Conservation (phyloP, 768 basidiomycete species). For the Lentinus tigrinus region DNA sequence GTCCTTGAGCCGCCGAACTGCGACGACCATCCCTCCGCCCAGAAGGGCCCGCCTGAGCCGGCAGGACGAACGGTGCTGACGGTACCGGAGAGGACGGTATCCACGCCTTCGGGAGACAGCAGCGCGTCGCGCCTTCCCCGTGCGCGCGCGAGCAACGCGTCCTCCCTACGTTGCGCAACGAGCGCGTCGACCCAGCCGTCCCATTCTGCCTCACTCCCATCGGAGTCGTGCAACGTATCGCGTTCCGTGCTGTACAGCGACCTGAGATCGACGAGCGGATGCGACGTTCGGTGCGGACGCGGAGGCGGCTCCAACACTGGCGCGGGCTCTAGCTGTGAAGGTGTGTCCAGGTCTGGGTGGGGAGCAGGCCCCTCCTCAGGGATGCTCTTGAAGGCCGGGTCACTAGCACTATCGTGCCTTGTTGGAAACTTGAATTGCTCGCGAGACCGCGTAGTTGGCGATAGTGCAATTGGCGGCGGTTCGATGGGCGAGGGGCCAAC, state of each 20-base stretch:
- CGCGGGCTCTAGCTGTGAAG: not conserved
- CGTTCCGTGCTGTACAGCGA: constrained; percentile 17
- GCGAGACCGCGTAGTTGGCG: not conserved
- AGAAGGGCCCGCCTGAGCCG: not conserved
- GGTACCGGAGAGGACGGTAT: not conserved
- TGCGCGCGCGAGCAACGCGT: constrained; percentile 13
- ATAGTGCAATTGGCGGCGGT: constrained; percentile 7
- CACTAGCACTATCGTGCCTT: not conserved
- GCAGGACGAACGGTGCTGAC: not conserved
- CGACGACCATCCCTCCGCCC: constrained; percentile 6
- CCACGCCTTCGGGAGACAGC: not conserved
- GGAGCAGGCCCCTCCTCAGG: not conserved
- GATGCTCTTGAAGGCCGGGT: not conserved
- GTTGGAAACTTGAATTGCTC: not conserved
- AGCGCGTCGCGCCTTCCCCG: not conserved
- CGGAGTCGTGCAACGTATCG: constrained; percentile 2
- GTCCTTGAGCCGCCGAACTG: not conserved
- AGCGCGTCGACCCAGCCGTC: constrained; percentile 64
- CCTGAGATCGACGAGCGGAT: constrained; percentile 1
- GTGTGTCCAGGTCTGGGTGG: not conserved
- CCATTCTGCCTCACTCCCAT: constrained; percentile 62
- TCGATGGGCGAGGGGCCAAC: constrained; percentile 16
- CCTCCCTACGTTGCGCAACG: constrained; percentile 38
- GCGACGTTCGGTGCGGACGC: constrained; percentile 37
- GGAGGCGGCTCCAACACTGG: constrained; percentile 13